Percentiles rank a stretch among this genome's conserved stretches.
phyloP scores from a whole-genome alignment of 2,329 filamentous ascomycete genomes.

The Trichoderma breve region DNA sequence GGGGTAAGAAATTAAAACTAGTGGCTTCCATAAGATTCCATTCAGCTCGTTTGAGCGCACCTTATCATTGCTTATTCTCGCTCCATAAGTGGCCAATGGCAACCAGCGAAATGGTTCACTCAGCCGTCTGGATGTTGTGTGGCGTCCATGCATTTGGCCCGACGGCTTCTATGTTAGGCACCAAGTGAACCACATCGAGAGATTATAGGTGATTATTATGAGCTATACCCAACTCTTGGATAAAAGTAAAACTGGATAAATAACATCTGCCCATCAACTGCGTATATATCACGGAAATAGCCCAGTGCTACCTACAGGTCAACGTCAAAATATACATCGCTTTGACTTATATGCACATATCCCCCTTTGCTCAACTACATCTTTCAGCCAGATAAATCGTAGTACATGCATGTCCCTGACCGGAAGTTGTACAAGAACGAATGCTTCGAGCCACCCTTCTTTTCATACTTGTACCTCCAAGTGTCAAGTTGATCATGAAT shows the following conservation, averaged over 20 bases:
- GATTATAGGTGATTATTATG: neutral
- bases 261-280: neutral
- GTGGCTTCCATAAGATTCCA: neutral
- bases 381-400: slow-evolving; percentile 62
- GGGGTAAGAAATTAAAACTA: neutral
- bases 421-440: slow-evolving; percentile 92
- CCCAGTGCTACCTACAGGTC: neutral
- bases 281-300: neutral
- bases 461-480: slow-evolving; percentile 60
- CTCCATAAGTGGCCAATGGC: neutral
- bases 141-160: neutral
- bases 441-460: slow-evolving; percentile 57
- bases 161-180: neutral
- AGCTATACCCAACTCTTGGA: neutral
- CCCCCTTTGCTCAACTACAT: slow-evolving; percentile 22
- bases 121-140: neutral
- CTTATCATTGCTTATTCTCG: neutral
- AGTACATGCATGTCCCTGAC: slow-evolving; percentile 79
- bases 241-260: neutral
- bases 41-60: neutral
- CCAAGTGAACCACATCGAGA: neutral
- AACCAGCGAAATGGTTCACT: neutral
- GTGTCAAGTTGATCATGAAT: slow-evolving; percentile 71
- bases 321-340: neutral
- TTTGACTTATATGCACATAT: neutral